Conservation (phyloP, 2,329 filamentous ascomycete genomes). For the Penicillium brasilianum region DNA sequence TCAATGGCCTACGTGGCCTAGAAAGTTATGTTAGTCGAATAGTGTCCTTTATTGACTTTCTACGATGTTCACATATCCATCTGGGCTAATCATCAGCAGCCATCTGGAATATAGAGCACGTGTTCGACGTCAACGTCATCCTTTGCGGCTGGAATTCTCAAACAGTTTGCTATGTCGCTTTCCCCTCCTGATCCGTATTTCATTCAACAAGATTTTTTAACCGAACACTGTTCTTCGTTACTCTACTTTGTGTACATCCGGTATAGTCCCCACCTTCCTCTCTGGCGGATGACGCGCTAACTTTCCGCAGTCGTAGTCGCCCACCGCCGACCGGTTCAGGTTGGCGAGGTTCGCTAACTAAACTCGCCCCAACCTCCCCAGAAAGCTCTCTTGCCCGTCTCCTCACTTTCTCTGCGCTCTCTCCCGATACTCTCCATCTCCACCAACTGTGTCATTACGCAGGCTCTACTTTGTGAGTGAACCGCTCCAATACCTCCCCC, state of each 20-base stretch:
- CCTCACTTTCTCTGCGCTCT: slow-evolving; percentile 5
- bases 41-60: background rate
- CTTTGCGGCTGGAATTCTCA: slow-evolving; percentile 5
- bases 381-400: slow-evolving; percentile 4
- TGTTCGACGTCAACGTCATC: slow-evolving; percentile 33
- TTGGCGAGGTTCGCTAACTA: slow-evolving; percentile 27
- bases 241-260: background rate
- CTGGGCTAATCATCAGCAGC: slow-evolving; percentile 2
- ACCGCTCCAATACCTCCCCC: background rate
- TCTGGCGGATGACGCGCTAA: slow-evolving; percentile 7
- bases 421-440: slow-evolving; percentile 5
- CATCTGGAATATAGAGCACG: slow-evolving; percentile 9
- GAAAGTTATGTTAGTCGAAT: background rate
- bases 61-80: background rate
- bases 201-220: background rate
- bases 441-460: slow-evolving; percentile 12
- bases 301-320: slow-evolving; percentile 10
- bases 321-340: slow-evolving; percentile 29
- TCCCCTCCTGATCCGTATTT: background rate
- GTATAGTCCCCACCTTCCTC: background rate
- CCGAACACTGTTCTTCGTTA: background rate
- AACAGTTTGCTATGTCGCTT: background rate
- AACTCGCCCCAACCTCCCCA: slow-evolving; percentile 5
- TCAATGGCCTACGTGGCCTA: background rate
- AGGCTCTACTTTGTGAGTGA: slow-evolving; percentile 28